Evolutionary conservation across 2,329 filamentous ascomycete species (phyloP), one percentile per base, ranked within the genome.

Genomic region (Nothophaeocryptopus gaeumannii): DNA sequence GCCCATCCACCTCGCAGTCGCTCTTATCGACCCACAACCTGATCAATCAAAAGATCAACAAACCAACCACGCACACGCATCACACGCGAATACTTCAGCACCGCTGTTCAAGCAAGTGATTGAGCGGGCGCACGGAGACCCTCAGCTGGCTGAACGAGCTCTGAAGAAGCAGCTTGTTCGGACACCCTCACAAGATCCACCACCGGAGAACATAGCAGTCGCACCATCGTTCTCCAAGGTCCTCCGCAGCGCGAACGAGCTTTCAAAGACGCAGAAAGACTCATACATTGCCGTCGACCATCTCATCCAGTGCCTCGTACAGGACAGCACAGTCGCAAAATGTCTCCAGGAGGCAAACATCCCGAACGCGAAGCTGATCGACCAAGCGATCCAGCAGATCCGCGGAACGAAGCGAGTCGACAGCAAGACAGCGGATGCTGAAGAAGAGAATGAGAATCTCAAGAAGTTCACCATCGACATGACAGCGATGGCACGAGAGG

Each of bases 381-480:
- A 96, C 67, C 85, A 88, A 58, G 92, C 93, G n/a, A 83, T 99
- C 35, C 82, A 89, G 64, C 84, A 89, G 51, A 96, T 99, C 62
- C 86, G 93, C 57, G 93, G 93, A 54, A 97, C 90, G 36, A 89
- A 85, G 74, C 81, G 92, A 56, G 91, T 99, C 36, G 93, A 99
- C 72, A 95, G 89, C 53, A 96, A 95, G 76, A 96, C 89, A 3
- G 93, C 93, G 47, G 93, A 99, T 72, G 84, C 86, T 0, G 93
- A 97, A 71, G 79, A 87, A 64, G 92, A 96, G 64, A 88, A 91
- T 64, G 93, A 99, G 73, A 96, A 96, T 67, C 77, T 99, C 53
- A 89, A 91, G 75, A 99, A 97, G 66, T 99, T 96, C 72, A 97
- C 93, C 49, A 93, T 97, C 64, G 93, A 99, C 72, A 95, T 99